A percentile compares a stretch with the other conserved stretches of the same genome.
phyloP scores from a whole-genome alignment of 2,329 filamentous ascomycete species.

The Colletotrichum sp. region DNA sequence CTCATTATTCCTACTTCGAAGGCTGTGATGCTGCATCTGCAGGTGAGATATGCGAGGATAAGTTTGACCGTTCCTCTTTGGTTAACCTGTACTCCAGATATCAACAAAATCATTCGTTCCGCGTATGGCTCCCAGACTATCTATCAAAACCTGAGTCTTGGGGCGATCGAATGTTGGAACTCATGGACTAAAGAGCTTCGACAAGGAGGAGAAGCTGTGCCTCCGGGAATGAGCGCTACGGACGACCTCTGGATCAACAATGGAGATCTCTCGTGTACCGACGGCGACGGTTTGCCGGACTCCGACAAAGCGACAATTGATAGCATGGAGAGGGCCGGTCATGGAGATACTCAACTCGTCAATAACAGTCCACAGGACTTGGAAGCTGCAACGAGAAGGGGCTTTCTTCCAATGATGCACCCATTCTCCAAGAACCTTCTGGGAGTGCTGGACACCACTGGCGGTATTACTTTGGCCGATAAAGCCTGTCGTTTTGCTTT shows the following conservation, averaged over 20 bases:
- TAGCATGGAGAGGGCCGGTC: slow-evolving; percentile 37
- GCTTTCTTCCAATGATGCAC: slow-evolving; percentile 6
- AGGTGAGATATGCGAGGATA: slow-evolving; percentile 24
- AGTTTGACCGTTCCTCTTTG: neutral
- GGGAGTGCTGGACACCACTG: slow-evolving; percentile 20
- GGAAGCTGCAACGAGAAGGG: slow-evolving; percentile 27
- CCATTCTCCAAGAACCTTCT: neutral
- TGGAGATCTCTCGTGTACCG: slow-evolving; percentile 34
- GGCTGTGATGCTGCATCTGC: slow-evolving; percentile 50
- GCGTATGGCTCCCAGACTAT: slow-evolving; percentile 36
- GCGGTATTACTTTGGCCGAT: slow-evolving; percentile 48
- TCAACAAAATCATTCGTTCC: neutral
- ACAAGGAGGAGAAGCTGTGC: slow-evolving; percentile 27
- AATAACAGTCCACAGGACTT: slow-evolving; percentile 31
- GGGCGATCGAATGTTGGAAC: slow-evolving; percentile 45
- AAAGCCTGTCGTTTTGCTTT: slow-evolving; percentile 50
- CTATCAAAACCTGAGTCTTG: slow-evolving; percentile 49
- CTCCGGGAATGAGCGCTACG: slow-evolving; percentile 36
- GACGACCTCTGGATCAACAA: slow-evolving; percentile 43
- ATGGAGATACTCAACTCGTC: slow-evolving; percentile 37
- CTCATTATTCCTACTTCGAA: slow-evolving; percentile 40
- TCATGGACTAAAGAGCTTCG: slow-evolving; percentile 47
- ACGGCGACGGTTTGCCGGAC: slow-evolving; percentile 22
- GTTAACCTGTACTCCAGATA: neutral
- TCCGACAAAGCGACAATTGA: slow-evolving; percentile 41